Evolutionary conservation across 192 early-diverging fungal genomes (phyloP).

Genomic region (Dissophora ornata): DNA sequence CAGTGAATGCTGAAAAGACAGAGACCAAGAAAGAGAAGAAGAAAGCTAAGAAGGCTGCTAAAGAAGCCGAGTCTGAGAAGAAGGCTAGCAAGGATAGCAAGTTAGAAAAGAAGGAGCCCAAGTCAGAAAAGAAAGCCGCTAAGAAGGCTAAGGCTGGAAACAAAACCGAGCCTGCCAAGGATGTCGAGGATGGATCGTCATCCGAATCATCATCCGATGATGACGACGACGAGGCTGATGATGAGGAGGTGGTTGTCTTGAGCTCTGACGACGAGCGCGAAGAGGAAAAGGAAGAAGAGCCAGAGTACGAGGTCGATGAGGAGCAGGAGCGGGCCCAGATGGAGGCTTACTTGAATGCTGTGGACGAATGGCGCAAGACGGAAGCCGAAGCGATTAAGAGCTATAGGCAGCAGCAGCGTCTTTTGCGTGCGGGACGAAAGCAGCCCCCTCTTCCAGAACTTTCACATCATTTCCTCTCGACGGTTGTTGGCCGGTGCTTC

Average conservation of each 20-base stretch:
- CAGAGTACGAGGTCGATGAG: slow-evolving; percentile 25
- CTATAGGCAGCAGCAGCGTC: slow-evolving; percentile 22
- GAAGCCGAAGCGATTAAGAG: slow-evolving; percentile 36
- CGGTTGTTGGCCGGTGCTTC: slow-evolving; percentile 53
- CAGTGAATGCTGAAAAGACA: not conserved
- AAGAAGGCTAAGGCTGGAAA: slow-evolving; percentile 6
- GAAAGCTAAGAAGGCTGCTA: slow-evolving; percentile 6
- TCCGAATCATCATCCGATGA: slow-evolving; percentile 48
- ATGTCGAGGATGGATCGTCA: slow-evolving; percentile 25
- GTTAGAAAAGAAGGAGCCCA: slow-evolving; percentile 3
- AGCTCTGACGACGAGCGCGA: slow-evolving; percentile 39
- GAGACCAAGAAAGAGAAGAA: slow-evolving; percentile 13
- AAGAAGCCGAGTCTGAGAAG: not conserved
- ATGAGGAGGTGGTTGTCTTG: slow-evolving; percentile 26
- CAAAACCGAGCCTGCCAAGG: slow-evolving; percentile 14
- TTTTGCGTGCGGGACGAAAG: slow-evolving; percentile 24
- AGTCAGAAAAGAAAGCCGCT: slow-evolving; percentile 5
- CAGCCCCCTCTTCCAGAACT: slow-evolving; percentile 40
- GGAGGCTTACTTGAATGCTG: slow-evolving; percentile 20
- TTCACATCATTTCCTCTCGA: slow-evolving; percentile 54
- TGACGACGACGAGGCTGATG: slow-evolving; percentile 44
- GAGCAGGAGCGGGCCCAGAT: slow-evolving; percentile 18
- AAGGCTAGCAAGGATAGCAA: slow-evolving; percentile 1
- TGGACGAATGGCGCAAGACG: slow-evolving; percentile 21
- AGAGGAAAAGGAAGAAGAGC: slow-evolving; percentile 35